Conservation (phyloP, 2,329 filamentous ascomycete species). For the Epichloe hybrida region DNA sequence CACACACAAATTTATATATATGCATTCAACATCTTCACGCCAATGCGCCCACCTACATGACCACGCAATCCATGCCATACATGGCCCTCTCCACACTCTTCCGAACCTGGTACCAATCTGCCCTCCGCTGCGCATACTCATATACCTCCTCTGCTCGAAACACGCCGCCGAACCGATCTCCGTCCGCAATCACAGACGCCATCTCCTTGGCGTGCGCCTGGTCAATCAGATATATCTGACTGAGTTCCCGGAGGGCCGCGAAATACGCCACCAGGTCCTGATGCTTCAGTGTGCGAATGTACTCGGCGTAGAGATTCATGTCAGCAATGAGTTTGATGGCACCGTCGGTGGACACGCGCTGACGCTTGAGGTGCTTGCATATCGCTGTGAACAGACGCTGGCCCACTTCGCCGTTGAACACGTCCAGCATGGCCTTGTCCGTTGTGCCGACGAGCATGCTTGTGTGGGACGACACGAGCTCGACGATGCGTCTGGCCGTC, state of each 20-base stretch:
- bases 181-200: slow-evolving; percentile 87
- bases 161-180: slow-evolving; percentile 77
- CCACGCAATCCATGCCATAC: slow-evolving; percentile 80
- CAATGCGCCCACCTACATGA: slow-evolving; percentile 42
- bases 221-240: slow-evolving; percentile 91
- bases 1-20: slow-evolving; percentile 21
- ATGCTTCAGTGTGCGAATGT: slow-evolving; percentile 70
- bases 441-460: slow-evolving; percentile 88
- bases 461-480: slow-evolving; percentile 78
- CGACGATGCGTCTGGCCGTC: slow-evolving; percentile 69
- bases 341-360: slow-evolving; percentile 79
- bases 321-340: slow-evolving; percentile 90
- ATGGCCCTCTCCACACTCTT: slow-evolving; percentile 86
- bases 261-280: slow-evolving; percentile 80
- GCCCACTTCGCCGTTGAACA: slow-evolving; percentile 96
- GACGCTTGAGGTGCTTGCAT: slow-evolving; percentile 95
- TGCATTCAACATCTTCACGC: neutral
- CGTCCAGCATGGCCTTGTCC: slow-evolving; percentile 94
- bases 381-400: slow-evolving; percentile 80
- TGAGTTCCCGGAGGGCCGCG: slow-evolving; percentile 76
- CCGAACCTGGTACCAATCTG: slow-evolving; percentile 89
- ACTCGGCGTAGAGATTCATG: slow-evolving; percentile 86
- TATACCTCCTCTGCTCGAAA: slow-evolving; percentile 95
- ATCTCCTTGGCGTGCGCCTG: slow-evolving; percentile 78
- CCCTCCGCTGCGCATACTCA: slow-evolving; percentile 85